A percentile compares a stretch with the other conserved stretches of the same genome.
These are phyloP conservation scores for Wickerhamiella domercqiae DNA, from an alignment of 805 yeast species.

Conservation along the genomic window DNA sequence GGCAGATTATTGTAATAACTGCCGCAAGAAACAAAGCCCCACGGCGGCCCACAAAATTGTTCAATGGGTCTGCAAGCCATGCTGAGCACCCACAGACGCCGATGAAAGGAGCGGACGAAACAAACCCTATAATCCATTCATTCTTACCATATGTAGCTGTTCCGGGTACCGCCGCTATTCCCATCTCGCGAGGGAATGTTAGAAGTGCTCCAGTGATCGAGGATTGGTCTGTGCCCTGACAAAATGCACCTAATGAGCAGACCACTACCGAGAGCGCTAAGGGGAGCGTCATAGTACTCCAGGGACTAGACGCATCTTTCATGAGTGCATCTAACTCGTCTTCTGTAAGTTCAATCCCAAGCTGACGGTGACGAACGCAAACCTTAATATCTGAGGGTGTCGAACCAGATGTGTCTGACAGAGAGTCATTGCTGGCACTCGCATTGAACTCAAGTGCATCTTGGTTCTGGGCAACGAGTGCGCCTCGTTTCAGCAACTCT, in stretches of 20 bases:
- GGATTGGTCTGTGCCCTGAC: constrained; percentile 61
- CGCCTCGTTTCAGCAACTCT: constrained; percentile 27
- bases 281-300: constrained; percentile 27
- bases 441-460: constrained; percentile 19
- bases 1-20: constrained; percentile 43
- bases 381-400: not conserved
- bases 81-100: constrained; percentile 30
- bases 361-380: not conserved
- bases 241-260: constrained; percentile 52
- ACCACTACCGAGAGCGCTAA: constrained; percentile 36
- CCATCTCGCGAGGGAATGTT: constrained; percentile 34
- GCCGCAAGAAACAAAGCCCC: constrained; percentile 25
- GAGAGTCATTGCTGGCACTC: not conserved
- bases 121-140: constrained; percentile 36
- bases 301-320: constrained; percentile 33
- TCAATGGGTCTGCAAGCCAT: constrained; percentile 35
- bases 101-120: constrained; percentile 50
- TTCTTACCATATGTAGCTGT: constrained; percentile 14
- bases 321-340: constrained; percentile 22
- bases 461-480: constrained; percentile 34
- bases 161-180: constrained; percentile 19
- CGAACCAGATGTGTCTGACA: not conserved
- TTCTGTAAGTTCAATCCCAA: constrained; percentile 17
- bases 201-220: constrained; percentile 53
- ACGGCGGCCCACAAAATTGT: constrained; percentile 39